Evolutionary conservation across 2,329 filamentous ascomycete species (phyloP).

Genomic region (Fusarium multiceps): DNA sequence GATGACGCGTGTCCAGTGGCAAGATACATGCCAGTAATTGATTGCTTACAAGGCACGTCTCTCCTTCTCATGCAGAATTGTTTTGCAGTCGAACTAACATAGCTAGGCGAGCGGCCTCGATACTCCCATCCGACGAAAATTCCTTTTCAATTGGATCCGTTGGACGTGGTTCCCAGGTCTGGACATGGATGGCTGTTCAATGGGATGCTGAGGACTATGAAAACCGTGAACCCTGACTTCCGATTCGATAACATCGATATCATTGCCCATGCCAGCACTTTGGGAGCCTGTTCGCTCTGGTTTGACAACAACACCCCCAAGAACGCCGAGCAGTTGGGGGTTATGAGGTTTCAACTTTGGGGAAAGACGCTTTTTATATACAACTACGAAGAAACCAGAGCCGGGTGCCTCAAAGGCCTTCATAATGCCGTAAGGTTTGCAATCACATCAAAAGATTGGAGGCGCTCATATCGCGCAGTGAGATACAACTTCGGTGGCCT

Average conservation of each 20-base stretch:
- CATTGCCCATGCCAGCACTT: background rate
- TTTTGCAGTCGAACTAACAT: background rate
- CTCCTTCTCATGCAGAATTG: background rate
- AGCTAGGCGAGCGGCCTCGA: background rate
- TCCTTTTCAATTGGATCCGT: background rate
- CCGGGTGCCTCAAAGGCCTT: accelerated
- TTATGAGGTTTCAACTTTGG: background rate
- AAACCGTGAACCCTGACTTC: background rate
- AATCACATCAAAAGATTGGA: background rate
- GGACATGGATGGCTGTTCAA: too few relatives aligned
- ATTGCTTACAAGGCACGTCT: background rate
- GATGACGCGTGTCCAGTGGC: background rate
- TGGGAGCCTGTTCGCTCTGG: accelerated
- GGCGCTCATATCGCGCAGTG: background rate
- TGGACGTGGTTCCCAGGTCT: background rate
- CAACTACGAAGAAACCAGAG: accelerated
- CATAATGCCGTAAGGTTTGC: background rate
- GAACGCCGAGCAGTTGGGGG: background rate
- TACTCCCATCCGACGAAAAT: background rate
- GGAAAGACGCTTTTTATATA: background rate
- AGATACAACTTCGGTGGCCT: background rate
- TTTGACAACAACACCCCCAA: background rate
- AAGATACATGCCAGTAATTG: background rate
- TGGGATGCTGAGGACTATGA: background rate
- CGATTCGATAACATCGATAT: background rate